Percentiles rank a stretch among this genome's conserved stretches.
phyloP scores from a whole-genome alignment of 2,329 filamentous ascomycete species.

The Parafenestella ontariensis region DNA sequence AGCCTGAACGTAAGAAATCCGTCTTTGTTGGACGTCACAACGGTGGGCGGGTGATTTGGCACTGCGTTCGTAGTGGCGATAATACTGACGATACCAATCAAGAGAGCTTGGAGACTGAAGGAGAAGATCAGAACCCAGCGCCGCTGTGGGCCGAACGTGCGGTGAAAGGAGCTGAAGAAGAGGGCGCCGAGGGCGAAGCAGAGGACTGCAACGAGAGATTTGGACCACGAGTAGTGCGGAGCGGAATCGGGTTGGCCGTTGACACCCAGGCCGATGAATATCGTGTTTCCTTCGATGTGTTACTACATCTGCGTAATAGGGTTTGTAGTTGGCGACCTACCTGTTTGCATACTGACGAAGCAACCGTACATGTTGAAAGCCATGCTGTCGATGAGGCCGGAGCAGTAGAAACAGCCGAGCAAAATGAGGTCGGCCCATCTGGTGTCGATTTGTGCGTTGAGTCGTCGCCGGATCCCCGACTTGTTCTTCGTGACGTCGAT shows the following conservation, averaged over 20 bases:
- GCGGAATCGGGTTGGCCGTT: constrained; percentile 58
- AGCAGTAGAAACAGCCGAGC: too few relatives aligned
- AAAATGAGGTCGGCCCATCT: too few relatives aligned
- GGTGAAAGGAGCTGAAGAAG: constrained; percentile 61
- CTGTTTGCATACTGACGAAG: constrained; percentile 62
- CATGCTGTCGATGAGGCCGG: constrained; percentile 57
- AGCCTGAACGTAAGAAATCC: constrained; percentile 30
- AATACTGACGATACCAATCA: constrained; percentile 57
- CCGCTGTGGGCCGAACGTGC: constrained; percentile 61
- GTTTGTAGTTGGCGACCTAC: too few relatives aligned
- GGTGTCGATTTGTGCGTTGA: too few relatives aligned
- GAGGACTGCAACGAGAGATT: constrained; percentile 52
- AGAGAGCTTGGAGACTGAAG: constrained; percentile 56
- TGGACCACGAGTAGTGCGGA: constrained; percentile 47
- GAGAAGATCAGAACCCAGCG: constrained; percentile 59
- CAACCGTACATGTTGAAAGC: constrained; percentile 58
- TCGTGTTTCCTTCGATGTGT: too few relatives aligned
- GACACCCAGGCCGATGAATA: constrained; percentile 68
- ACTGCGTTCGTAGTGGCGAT: constrained; percentile 55
- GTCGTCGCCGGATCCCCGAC: too few relatives aligned
- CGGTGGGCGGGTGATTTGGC: too few relatives aligned
- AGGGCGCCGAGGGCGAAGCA: constrained; percentile 57
- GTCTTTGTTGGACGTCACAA: too few relatives aligned
- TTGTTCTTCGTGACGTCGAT: too few relatives aligned
- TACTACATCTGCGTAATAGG: too few relatives aligned